Evolutionary conservation across 805 yeast species (phyloP), one percentile per base, ranked within the genome.

Genomic region (Zygosaccharomyces siamensis): DNA sequence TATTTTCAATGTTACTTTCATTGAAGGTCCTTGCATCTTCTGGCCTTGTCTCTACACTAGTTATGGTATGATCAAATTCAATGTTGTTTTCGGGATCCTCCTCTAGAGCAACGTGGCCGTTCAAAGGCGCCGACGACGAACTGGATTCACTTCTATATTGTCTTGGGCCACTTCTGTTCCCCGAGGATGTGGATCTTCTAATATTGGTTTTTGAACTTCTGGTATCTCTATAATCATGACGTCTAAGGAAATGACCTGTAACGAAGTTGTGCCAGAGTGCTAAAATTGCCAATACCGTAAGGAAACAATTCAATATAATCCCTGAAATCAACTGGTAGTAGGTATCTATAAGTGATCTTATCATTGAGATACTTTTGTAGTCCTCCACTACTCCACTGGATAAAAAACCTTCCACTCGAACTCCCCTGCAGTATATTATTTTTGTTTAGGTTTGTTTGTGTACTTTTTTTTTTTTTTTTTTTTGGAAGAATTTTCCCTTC

Each of bases 221-320:
- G 2, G 61, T 53, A 44, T 64, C 68, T 52, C 69, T 58, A 39
- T 62, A 62, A 46, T 60, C 66, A 5, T 51, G 54, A 20, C 47
- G 53, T 41, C 51, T 51, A n/a, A 48, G 51, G 30, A 63, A 55
- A 46, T 59, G 65, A 3, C 58, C 60, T 0, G 60, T 56, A 2
- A 62, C 43, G 23, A 57, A 63, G 43, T 64, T 61, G 40, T 66
- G 64, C 60, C 65, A 60, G 18, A 67, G 46, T 5, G 70, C 62
- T 12, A 60, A 55, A 4, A 63, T 32, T 24, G 66, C 62, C 12
- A 67, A 47, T 2, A 57, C 56, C 2, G 59, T 41, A 24, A 67
- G 53, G 39, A 63, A 63, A 12, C 57, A 50, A 3, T 50, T 51
- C 10, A 58, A 48, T 23, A 59, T 46, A n/a, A 59, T 53, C 6